phyloP scores from a whole-genome alignment of 225 moss, liverwort and hornwort genomes.

The Climacium dendroides region DNA sequence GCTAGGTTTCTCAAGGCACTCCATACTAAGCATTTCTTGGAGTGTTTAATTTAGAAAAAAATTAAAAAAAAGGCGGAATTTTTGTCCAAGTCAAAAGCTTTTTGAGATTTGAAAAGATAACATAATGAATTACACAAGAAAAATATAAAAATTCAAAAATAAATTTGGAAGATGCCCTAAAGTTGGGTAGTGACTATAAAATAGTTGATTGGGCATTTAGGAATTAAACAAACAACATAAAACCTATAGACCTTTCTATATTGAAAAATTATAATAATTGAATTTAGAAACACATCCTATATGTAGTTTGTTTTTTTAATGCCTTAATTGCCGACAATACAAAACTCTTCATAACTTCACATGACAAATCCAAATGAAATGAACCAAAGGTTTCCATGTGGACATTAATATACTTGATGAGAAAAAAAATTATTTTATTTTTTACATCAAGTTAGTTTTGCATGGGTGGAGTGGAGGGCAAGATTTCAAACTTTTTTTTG shows the following conservation, averaged over 20 bases:
- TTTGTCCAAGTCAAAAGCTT: background rate
- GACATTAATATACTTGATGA: background rate
- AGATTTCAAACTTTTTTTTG: accelerated
- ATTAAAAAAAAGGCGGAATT: accelerated
- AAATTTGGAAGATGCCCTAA: accelerated
- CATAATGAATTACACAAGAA: accelerated
- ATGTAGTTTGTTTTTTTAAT: too few relatives aligned
- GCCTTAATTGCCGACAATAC: accelerated
- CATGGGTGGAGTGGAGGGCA: accelerated
- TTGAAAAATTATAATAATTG: background rate
- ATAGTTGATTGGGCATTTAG: background rate
- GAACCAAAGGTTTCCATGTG: background rate
- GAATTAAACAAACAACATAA: accelerated
- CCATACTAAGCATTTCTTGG: accelerated
- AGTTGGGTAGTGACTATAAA: accelerated
- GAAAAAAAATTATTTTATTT: background rate
- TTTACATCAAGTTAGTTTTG: background rate
- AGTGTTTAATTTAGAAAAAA: background rate
- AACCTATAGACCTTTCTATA: accelerated
- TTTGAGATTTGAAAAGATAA: background rate
- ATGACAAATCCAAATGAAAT: background rate
- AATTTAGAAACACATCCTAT: too few relatives aligned
- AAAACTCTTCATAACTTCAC: background rate
- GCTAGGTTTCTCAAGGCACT: accelerated
- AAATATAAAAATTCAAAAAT: background rate